Base-by-base conservation (phyloP, 1,284 basidiomycete species). In the Cutaneotrichosporon daszewskae region DNA sequence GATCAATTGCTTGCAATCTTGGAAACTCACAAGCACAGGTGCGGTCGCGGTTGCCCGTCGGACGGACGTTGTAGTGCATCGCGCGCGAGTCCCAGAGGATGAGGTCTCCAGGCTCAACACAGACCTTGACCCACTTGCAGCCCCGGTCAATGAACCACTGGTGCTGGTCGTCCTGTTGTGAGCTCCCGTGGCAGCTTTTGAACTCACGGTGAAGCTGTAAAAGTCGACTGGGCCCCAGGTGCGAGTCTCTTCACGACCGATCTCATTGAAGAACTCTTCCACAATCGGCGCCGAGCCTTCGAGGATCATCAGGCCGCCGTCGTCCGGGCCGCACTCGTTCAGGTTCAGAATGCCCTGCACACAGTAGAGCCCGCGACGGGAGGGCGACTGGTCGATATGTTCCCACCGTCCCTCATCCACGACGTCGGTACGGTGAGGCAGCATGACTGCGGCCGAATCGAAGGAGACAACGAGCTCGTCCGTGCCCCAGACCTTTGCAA, bases 321-420 rank as follows among this genome's bases (percentile, higher is more conserved):
- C 72, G 32, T 65, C 43, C 1, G 63, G 62, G 9, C 72, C 72
- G 51, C 72, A 71, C 26, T 60, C 18, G 36, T 45, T n/a, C 17
- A 72, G 55, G 46, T 73, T 72, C 29, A 66, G 57, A 40, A 72
- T 66, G 16, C 72, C 72, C 47, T 73, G 72, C 7, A 71, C 53
- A 47, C 70, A 72, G 49, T 72, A 60, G 38, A 64, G 64, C 27
- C 57, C 59, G 3, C 56, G 55, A 27, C 69, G 58, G 28, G 51
- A 44, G 13, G 70, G 65, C 43, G 59, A 62, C 50, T 71, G 69
- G 47, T 68, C 66, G n/a, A n/a, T n/a, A n/a, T n/a, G n/a, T n/a
- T n/a, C n/a, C n/a, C n/a, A n/a, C n/a, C n/a, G n/a, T n/a, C n/a
- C n/a, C n/a, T n/a, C n/a, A n/a, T n/a, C n/a, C n/a, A n/a, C n/a